A percentile compares a stretch with the other conserved stretches of the same genome.
Conservation (phyloP, 441 rosid species). For the Erysimum cheiri region DNA sequence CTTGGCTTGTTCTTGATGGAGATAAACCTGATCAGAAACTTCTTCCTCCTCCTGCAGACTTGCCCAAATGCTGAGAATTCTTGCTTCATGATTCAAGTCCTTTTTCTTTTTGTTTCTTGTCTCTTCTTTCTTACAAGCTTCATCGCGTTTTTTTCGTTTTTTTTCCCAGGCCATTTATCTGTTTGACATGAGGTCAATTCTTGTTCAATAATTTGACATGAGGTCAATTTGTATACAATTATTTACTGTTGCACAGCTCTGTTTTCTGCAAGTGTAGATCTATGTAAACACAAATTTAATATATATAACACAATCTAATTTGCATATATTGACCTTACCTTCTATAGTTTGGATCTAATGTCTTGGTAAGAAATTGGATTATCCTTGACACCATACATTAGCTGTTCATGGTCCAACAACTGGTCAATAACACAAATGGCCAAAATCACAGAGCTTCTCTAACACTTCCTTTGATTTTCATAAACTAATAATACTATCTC, state of each 20-base stretch:
- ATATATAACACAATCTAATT: constrained; percentile 16
- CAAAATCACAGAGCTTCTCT: constrained; percentile 13
- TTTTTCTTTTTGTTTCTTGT: constrained; percentile 18
- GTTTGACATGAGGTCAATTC: constrained; percentile 46
- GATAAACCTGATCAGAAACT: constrained; percentile 63
- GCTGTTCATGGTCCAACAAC: constrained; percentile 12
- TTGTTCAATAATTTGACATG: constrained; percentile 46
- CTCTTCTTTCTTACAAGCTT: constrained; percentile 33
- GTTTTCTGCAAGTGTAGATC: constrained; percentile 35
- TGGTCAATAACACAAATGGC: not conserved
- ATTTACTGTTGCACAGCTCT: constrained; percentile 34
- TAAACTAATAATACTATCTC: not conserved
- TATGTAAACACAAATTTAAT: constrained; percentile 24
- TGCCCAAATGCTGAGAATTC: constrained; percentile 58
- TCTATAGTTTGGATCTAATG: constrained; percentile 13
- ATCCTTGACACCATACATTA: not conserved
- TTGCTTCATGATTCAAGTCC: constrained; percentile 26
- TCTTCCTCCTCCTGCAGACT: constrained; percentile 71
- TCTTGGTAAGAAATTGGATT: not conserved
- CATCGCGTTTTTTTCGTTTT: constrained; percentile 26
- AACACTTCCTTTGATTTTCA: constrained; percentile 7
- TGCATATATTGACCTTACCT: constrained; percentile 11
- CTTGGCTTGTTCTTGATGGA: constrained; percentile 73
- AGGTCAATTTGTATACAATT: constrained; percentile 41
- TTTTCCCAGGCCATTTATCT: constrained; percentile 33